Percentiles rank a stretch among this genome's conserved stretches.
Conservation (phyloP, 1,284 basidiomycete species). For the Irpex lacteus region DNA sequence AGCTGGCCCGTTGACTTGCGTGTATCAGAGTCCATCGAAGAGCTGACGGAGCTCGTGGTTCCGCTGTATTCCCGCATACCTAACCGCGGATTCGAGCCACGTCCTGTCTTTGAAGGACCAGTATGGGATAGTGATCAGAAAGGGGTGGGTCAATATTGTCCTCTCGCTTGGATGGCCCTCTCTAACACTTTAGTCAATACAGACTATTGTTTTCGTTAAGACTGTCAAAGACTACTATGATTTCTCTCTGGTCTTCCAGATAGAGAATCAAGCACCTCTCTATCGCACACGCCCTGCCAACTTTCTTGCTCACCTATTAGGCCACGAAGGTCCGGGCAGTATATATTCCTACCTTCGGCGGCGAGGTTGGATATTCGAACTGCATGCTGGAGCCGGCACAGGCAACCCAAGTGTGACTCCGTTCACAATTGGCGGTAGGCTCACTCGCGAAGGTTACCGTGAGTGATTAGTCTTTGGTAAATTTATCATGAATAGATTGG, state of each 20-base stretch:
- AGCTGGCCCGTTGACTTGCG: neutral
- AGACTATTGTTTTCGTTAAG: constrained; percentile 56
- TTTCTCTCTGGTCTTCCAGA: constrained; percentile 54
- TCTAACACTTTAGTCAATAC: constrained; percentile 4
- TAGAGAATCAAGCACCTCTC: constrained; percentile 53
- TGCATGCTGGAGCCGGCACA: constrained; percentile 44
- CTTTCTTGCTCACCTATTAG: constrained; percentile 63
- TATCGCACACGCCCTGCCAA: constrained; percentile 52
- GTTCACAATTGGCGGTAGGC: constrained; percentile 53
- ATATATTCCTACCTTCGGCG: constrained; percentile 62
- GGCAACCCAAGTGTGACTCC: constrained; percentile 53
- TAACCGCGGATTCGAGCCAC: constrained; percentile 44
- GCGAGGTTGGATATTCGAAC: constrained; percentile 59
- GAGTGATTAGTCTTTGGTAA: constrained; percentile 12
- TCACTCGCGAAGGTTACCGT: constrained; percentile 62
- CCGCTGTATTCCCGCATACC: constrained; percentile 44
- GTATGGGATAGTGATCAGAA: constrained; percentile 36
- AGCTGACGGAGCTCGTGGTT: constrained; percentile 22
- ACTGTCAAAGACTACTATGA: constrained; percentile 60
- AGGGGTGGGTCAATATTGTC: constrained; percentile 32
- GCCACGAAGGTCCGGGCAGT: constrained; percentile 69
- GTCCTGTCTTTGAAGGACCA: constrained; percentile 29
- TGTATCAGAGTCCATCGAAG: constrained; percentile 24
- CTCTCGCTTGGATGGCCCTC: neutral
- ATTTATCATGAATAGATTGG: neutral